Base-by-base conservation (phyloP, 805 yeast genomes). In the Monosporozyma yasuniensis region DNA sequence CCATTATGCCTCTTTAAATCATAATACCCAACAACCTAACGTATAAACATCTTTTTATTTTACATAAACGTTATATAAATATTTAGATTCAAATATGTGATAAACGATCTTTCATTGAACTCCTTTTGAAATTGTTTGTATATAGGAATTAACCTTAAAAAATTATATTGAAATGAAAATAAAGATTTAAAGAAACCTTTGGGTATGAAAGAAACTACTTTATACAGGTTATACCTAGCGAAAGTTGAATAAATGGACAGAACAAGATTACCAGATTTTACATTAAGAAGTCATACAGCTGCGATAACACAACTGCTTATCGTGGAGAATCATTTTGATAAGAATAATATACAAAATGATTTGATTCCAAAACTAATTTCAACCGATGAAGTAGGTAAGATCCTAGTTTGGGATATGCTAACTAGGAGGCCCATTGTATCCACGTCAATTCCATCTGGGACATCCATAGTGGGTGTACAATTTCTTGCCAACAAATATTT, bases 391-490 rank as follows among this genome's bases (percentile, higher is more conserved):
- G 25, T 46, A 1, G 70, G 70, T 3, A 35, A 21, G 2, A 23
- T 65, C 14, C 48, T 54, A 16, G 39, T 54, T n/a, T 65, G 68
- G 69, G 55, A 66, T 49, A 35, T 63, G 37, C 41, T 61, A 1
- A 61, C 61, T 4, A 58, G 67, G 42, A 57, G 67, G 38, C 64
- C 67, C 1, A 19, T 56, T 8, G 37, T 46, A 8, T 23, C 12
- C 8, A 47, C 52, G 22, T n/a, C 34, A 14, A 35, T 56, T 18
- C 49, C 50, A 9, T 32, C 50, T 6, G 37, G 44, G 2, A 55
- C 58, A 2, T 60, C 57, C 10, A 51, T 63, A 6, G 53, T 57
- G 4, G 55, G 54, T 7, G 21, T 60, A 8, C 58, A 61, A 28
- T 14, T 43, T 52, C 18, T 16, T 54, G 18, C 37, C 35, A 14